Conservation (phyloP, 192 early-diverging fungal species). For the Backusella westeae region DNA sequence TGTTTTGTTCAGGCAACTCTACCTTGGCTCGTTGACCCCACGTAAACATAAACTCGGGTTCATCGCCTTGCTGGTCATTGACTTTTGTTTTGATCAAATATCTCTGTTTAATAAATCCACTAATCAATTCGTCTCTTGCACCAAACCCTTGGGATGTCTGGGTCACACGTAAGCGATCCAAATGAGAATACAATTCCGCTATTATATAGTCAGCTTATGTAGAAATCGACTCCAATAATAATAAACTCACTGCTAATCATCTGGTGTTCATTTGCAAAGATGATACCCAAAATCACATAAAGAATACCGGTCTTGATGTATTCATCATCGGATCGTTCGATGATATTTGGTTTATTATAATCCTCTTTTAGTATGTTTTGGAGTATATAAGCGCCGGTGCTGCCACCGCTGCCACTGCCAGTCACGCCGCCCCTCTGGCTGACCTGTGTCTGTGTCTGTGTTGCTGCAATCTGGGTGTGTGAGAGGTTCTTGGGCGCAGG, state of each 20-base stretch:
- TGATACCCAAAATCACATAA: slow-evolving; percentile 55
- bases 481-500: slow-evolving; percentile 32
- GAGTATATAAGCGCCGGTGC: slow-evolving; percentile 43
- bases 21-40: slow-evolving; percentile 64
- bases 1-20: slow-evolving; percentile 51
- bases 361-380: slow-evolving; percentile 40
- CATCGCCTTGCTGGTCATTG: slow-evolving; percentile 29
- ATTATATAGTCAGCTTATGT: not conserved
- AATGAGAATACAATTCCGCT: slow-evolving; percentile 17
- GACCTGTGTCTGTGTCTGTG: slow-evolving; percentile 6
- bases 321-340: slow-evolving; percentile 43
- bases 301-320: slow-evolving; percentile 49
- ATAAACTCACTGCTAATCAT: slow-evolving; percentile 43
- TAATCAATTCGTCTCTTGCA: slow-evolving; percentile 35
- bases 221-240: not conserved
- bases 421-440: not conserved
- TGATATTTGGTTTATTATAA: slow-evolving; percentile 23
- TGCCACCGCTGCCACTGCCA: not conserved
- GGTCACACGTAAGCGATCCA: slow-evolving; percentile 31
- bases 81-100: slow-evolving; percentile 41
- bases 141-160: slow-evolving; percentile 31
- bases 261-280: slow-evolving; percentile 52
- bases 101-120: slow-evolving; percentile 45
- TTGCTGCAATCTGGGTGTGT: not conserved
- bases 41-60: slow-evolving; percentile 41